Base-by-base conservation (phyloP, 2,329 filamentous ascomycete species). In the Cladorrhinum sp. region DNA sequence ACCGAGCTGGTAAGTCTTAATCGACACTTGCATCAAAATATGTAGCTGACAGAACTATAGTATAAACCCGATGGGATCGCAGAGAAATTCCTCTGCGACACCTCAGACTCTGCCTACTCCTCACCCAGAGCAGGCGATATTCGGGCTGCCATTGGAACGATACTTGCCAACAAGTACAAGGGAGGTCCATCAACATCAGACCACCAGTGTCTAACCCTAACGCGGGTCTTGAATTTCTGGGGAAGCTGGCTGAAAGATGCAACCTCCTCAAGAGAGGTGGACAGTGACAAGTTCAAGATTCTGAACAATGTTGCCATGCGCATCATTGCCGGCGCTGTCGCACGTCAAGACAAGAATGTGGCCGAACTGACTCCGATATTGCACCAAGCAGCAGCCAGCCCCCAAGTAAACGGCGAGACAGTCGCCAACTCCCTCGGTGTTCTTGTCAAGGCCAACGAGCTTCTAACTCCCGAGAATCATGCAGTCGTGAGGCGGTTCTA, bases 131-230 rank as follows among this genome's bases (percentile, higher is more conserved):
- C 60, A 52, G 64, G 57, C 38, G 67, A 65, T 63, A 71, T 61
- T 54, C 66, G 73, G 70, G 56, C 66, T 16, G 66, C 68, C 7
- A 75, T 80, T 10, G 68, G 80, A 10, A 73, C 75, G 2, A 71
- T 77, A 2, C 65, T 81, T 25, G 73, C 77, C 53, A 81, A 81
- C 66, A 81, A 80, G 62, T 74, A 76, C 66, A 74, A 74, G 32
- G 69, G 59, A 20, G 63, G 60, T 1, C 60, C 63, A 5, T 57
- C 61, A 13, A 62, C 65, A 7, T 58, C 62, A 13, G 65, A 65
- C 58, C 63, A 62, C 2, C 63, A 69, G 6, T 57, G 45, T 7
- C 16, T 55, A 1, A 58, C 62, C 8, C 56, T 70, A 50, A 65
- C 62, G 29, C 51, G 50, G 1, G 62, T 65, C 0, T 50, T 67